A percentile compares a stretch with the other conserved stretches of the same genome.
Conservation (phyloP, 2,329 filamentous ascomycete genomes). For the Neofusicoccum parvum region DNA sequence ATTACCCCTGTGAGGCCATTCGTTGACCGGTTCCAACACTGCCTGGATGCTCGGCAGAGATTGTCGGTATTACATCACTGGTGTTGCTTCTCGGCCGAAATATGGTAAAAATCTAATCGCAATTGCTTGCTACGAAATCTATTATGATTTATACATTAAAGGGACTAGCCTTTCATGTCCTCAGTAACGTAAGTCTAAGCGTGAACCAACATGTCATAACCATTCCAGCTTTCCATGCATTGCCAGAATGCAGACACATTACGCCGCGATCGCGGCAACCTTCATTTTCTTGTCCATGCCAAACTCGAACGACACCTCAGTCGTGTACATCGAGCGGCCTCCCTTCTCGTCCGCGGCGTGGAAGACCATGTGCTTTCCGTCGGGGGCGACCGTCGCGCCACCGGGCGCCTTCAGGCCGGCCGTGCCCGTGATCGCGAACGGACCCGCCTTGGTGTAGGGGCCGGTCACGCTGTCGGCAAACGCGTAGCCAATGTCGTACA, state of each 20-base stretch:
- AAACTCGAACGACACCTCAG: slow-evolving; percentile 1
- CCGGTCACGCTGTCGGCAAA: slow-evolving; percentile 39
- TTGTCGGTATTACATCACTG: too few relatives aligned
- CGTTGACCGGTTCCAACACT: neutral
- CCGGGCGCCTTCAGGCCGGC: slow-evolving; percentile 23
- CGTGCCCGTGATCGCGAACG: slow-evolving; percentile 22
- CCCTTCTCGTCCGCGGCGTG: slow-evolving; percentile 4
- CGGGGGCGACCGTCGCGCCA: slow-evolving; percentile 21
- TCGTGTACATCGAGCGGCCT: slow-evolving; percentile 9
- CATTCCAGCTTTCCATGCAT: slow-evolving; percentile 14
- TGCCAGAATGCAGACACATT: slow-evolving; percentile 11
- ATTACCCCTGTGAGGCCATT: neutral
- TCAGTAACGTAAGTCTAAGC: neutral
- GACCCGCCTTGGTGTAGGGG: slow-evolving; percentile 26
- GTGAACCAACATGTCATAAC: neutral
- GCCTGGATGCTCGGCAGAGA: too few relatives aligned
- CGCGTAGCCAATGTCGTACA: slow-evolving; percentile 64
- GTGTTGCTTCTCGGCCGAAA: too few relatives aligned
- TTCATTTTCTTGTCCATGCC: neutral
- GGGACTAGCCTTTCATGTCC: neutral
- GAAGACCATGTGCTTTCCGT: slow-evolving; percentile 20
- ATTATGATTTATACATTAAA: slow-evolving; percentile 15
- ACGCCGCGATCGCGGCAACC: neutral
- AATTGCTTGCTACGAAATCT: neutral
- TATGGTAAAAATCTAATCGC: too few relatives aligned